Evolutionary conservation across 2,329 filamentous ascomycete species (phyloP).

Genomic region (Neonectria punicea): DNA sequence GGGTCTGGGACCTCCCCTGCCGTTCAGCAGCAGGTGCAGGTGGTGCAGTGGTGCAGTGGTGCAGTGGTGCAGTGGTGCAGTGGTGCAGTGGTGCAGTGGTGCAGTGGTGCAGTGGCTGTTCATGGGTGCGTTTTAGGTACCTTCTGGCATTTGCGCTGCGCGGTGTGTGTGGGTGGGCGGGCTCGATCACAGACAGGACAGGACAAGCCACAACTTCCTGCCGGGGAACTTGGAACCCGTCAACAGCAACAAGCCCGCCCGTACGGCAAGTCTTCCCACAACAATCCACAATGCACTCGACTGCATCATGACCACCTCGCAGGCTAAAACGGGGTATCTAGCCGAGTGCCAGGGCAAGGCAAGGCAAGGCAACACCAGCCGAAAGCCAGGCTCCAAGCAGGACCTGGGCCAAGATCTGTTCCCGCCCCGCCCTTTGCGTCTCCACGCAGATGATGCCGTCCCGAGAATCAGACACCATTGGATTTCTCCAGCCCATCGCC

Average conservation of each 20-base stretch:
- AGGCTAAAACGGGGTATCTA: not conserved
- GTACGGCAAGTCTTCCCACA: not conserved
- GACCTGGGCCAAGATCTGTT: not conserved
- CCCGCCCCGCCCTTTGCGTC: not conserved
- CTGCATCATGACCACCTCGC: not conserved
- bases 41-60: too few relatives aligned
- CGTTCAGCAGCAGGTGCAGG: not conserved
- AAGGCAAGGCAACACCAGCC: not conserved
- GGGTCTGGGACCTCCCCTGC: not conserved
- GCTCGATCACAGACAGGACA: not conserved
- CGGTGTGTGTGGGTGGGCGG: not conserved
- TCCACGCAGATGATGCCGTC: not conserved
- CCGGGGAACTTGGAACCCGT: slow-evolving; percentile 1
- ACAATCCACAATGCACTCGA: slow-evolving; percentile 6
- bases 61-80: not conserved
- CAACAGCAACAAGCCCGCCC: not conserved
- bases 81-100: too few relatives aligned
- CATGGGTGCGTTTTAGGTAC: not conserved
- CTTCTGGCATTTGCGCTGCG: not conserved
- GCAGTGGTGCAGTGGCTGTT: not conserved
- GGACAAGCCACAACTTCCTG: not conserved
- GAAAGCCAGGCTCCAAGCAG: not conserved
- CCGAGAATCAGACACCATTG: too few relatives aligned
- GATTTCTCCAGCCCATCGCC: not conserved
- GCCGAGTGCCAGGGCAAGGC: not conserved